Evolutionary conservation across 768 basidiomycete genomes (phyloP).

Genomic region (Collybiopsis luxurians): DNA sequence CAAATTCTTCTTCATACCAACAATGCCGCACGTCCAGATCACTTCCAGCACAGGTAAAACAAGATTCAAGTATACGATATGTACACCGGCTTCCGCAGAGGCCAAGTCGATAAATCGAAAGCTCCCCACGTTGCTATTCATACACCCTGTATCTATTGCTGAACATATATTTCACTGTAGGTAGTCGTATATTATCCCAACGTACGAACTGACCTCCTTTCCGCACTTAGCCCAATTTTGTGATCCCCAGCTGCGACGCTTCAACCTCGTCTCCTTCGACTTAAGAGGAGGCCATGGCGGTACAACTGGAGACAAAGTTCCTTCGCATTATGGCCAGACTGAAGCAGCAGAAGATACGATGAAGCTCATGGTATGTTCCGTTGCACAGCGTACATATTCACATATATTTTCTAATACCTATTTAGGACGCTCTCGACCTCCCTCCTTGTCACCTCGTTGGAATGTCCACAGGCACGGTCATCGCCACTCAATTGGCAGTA

Average conservation of each 20-base stretch:
- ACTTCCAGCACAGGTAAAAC: constrained; percentile 2
- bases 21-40: constrained; percentile 2
- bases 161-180: constrained; percentile 34
- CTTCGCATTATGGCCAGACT: neutral
- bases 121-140: constrained; percentile 36
- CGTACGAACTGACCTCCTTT: neutral
- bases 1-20: no score
- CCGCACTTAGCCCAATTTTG: neutral
- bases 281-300: constrained; percentile 1
- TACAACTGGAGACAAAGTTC: constrained; percentile 1
- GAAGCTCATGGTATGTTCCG: neutral
- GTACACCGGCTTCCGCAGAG: constrained; percentile 30
- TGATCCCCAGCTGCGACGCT: neutral
- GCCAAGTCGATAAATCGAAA: constrained; percentile 28
- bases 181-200: constrained; percentile 3
- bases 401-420: neutral
- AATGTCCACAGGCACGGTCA: neutral
- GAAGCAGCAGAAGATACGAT: constrained; percentile 7
- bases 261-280: constrained; percentile 6
- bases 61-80: constrained; percentile 32
- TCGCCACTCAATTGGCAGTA: neutral
- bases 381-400: neutral
- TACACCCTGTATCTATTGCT: constrained; percentile 34
- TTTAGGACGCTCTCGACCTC: neutral
- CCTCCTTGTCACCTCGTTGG: constrained; percentile 2